Evolutionary conservation across 1,139 yeast genomes (phyloP), one percentile per base, ranked within the genome.

Genomic region (Candida tropicalis): DNA sequence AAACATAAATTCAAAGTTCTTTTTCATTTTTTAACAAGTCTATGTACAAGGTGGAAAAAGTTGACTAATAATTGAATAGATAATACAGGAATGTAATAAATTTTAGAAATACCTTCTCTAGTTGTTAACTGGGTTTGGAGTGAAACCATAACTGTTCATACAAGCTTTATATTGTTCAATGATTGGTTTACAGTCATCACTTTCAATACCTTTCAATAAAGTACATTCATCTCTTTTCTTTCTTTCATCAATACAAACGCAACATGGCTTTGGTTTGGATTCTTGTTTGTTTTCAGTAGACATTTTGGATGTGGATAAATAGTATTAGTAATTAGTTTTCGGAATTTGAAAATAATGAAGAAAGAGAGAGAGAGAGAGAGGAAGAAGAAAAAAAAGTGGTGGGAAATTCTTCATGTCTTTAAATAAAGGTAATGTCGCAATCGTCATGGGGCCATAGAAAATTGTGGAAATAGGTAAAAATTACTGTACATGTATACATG

Each of bases 211-310:
- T 57, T 88, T 82, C 56, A 80, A 69, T 48, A 93, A 74, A 46
- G 91, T 70, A 62, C 99, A 93, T 58, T 90, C 90, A 59, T 93
- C 99, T 59, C 99, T 78, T 20, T 68, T 63, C 51, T 85, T 77
- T 71, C 91, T 93, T 60, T 91, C 95, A 28, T 84, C 87, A 53
- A 84, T 79, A 66, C 99, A 93, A 24, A 93, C 98, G 59, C 99
- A 93, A 67, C 99, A 93, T 48, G 99, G 97, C 70, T 91, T 93
- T 53, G 95, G 95, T 62, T 87, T 85, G 18, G 49, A 38, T 43
- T 54, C 39, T 22, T 35, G 29, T 28, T 35, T 39, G 37, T 27
- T 32, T 25, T 33, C 37, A 13, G 42, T 35, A 28, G 38, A 18
- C 38, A 25, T 32, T 20, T 22, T 24, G 29, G n/a, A 12, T 11